phyloP scores from a whole-genome alignment of 2,329 filamentous ascomycete genomes.

The Talaromyces sp. region DNA sequence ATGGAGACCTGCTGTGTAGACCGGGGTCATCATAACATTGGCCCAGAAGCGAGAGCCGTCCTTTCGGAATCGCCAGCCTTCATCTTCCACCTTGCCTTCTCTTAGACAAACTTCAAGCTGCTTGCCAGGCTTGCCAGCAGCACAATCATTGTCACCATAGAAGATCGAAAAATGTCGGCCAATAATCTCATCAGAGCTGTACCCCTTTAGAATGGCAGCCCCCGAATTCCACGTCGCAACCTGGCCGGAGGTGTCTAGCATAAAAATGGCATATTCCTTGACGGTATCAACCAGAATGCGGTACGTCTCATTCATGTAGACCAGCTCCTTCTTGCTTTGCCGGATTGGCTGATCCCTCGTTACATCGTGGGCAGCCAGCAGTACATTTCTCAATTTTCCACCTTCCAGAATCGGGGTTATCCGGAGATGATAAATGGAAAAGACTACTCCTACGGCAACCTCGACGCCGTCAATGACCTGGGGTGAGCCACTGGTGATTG shows the following conservation, averaged over 20 bases:
- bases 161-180: conserved; percentile 56
- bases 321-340: conserved; percentile 21
- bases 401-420: conserved; percentile 41
- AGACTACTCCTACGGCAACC: conserved; percentile 5
- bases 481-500: conserved; percentile 29
- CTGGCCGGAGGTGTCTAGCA: conserved; percentile 52
- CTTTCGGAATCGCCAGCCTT: conserved; percentile 56
- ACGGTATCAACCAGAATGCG: conserved; percentile 58
- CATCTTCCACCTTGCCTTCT: conserved; percentile 54
- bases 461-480: conserved; percentile 28
- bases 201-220: conserved; percentile 53
- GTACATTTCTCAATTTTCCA: conserved; percentile 34
- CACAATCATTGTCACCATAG: conserved; percentile 49
- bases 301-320: conserved; percentile 51
- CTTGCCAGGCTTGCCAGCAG: conserved; percentile 45
- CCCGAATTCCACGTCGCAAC: conserved; percentile 57
- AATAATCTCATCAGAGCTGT: conserved; percentile 50
- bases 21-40: conserved; percentile 55
- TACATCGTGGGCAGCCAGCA: conserved; percentile 39
- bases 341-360: conserved; percentile 29
- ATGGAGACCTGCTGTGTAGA: conserved; percentile 49
- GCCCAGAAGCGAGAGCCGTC: conserved; percentile 58
- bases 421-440: conserved; percentile 25
- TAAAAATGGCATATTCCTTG: conserved; percentile 60
- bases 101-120: conserved; percentile 51